These are phyloP conservation scores for Elaphomyces granulatus DNA, from an alignment of 495 filamentous ascomycete genomes.

Conservation along the genomic window DNA sequence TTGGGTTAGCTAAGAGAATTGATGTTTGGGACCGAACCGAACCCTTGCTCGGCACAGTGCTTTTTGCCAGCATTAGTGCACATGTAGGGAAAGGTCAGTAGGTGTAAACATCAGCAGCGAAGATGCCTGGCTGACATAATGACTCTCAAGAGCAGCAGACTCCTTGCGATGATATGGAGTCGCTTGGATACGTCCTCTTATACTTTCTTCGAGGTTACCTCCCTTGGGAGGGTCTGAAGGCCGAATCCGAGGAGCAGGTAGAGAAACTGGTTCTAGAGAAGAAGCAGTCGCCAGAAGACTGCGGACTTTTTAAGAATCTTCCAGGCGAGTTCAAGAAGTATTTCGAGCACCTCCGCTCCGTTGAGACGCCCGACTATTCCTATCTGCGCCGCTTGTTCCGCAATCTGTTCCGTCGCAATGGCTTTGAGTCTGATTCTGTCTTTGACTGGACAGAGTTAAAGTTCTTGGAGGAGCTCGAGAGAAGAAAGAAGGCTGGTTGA, in stretches of 20 bases:
- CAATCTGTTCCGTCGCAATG: slow-evolving; percentile 96
- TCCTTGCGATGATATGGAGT: slow-evolving; percentile 99
- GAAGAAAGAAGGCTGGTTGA: slow-evolving; percentile 4
- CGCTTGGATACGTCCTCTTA: slow-evolving; percentile 97
- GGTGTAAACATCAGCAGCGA: too few species aligned
- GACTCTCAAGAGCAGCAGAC: too few species aligned
- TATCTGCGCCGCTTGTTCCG: slow-evolving; percentile 99
- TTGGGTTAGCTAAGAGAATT: slow-evolving; percentile 99
- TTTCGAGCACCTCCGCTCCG: slow-evolving; percentile 96
- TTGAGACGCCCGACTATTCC: slow-evolving; percentile 99
- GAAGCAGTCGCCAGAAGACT: slow-evolving; percentile 99
- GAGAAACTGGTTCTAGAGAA: slow-evolving; percentile 99
- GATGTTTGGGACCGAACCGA: slow-evolving; percentile 99
- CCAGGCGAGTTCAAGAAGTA: slow-evolving; percentile 99
- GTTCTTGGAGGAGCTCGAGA: slow-evolving; percentile 99
- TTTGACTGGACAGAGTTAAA: slow-evolving; percentile 99
- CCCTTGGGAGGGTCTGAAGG: slow-evolving; percentile 98
- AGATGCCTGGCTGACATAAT: too few species aligned
- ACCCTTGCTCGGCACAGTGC: slow-evolving; percentile 97
- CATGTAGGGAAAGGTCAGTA: slow-evolving; percentile 95
- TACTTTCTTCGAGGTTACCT: slow-evolving; percentile 99
- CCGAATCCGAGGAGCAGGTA: slow-evolving; percentile 99
- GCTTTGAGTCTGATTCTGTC: slow-evolving; percentile 99
- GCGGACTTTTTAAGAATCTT: slow-evolving; percentile 97
- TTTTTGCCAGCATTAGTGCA: slow-evolving; percentile 98